phyloP scores from a whole-genome alignment of 257 asterid species.

The Solanum virginianum region DNA sequence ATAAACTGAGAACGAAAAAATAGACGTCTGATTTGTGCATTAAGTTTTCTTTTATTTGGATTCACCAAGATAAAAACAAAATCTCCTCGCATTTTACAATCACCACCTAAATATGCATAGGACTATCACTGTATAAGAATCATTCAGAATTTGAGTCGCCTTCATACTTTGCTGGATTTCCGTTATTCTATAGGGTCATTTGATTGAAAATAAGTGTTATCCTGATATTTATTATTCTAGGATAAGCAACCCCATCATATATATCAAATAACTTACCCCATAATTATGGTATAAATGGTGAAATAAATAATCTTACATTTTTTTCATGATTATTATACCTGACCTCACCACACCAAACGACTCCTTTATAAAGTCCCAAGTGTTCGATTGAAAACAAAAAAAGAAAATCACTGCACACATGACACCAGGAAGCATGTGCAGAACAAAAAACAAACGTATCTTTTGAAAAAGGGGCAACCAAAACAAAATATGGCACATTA shows the following conservation, averaged over 20 bases:
- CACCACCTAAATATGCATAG: neutral
- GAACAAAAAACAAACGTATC: neutral
- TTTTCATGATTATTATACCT: no score
- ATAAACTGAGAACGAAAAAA: neutral
- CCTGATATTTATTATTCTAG: no score
- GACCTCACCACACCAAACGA: no score
- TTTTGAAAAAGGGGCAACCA: neutral
- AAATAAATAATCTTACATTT: no score
- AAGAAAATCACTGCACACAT: neutral
- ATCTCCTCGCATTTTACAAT: neutral
- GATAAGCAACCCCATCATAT: no score
- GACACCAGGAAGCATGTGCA: neutral
- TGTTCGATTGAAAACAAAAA: neutral
- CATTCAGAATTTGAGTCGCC: neutral
- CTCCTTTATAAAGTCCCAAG: neutral
- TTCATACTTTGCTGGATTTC: neutral
- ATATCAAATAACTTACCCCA: no score
- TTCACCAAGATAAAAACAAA: neutral
- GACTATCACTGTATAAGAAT: neutral
- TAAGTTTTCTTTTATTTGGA: neutral
- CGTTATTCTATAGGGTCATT: no score
- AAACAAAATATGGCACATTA: neutral
- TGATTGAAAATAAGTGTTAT: no score
- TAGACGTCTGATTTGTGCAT: neutral
- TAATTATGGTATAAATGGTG: no score